A percentile compares a stretch with the other conserved stretches of the same genome.
Conservation (phyloP, 2,329 filamentous ascomycete genomes). For the Plectosphaerella sp. region DNA sequence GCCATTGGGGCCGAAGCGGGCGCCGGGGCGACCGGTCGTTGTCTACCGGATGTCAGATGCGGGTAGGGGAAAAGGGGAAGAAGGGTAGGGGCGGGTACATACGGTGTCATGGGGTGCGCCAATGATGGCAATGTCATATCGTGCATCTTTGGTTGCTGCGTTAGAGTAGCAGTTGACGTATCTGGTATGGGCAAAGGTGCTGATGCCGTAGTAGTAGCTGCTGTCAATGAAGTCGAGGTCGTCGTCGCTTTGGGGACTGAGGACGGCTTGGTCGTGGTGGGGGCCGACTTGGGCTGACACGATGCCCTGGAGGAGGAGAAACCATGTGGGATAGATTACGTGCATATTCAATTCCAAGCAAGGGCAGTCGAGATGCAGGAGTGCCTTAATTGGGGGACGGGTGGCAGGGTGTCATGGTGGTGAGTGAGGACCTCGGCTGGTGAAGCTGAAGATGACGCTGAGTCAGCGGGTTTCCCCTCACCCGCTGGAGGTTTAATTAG, state of each 20-base stretch:
- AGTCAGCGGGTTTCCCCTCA: too few species aligned
- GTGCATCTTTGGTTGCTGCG: conserved; percentile 1
- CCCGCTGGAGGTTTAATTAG: too few species aligned
- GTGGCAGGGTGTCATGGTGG: too few species aligned
- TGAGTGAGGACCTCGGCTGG: too few species aligned
- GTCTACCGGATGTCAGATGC: conserved; percentile 3
- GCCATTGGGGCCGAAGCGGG: conserved; percentile 20
- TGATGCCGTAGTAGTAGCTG: conserved; percentile 11
- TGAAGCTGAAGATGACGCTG: too few species aligned
- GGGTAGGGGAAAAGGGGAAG: background rate
- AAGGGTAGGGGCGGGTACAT: conserved; percentile 1
- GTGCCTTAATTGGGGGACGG: too few species aligned
- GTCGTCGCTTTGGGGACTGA: conserved; percentile 3
- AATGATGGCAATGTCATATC: conserved; percentile 22
- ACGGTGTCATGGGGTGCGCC: conserved; percentile 24
- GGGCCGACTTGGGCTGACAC: background rate
- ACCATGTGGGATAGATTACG: too few species aligned
- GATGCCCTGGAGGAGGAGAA: background rate
- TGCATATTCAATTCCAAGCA: too few species aligned
- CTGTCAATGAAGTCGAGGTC: conserved; percentile 10
- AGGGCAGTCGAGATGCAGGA: too few species aligned
- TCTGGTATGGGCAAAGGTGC: conserved; percentile 18
- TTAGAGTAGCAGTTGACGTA: conserved; percentile 18
- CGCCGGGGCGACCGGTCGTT: conserved; percentile 20
- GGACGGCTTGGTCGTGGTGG: conserved; percentile 9